phyloP scores from a whole-genome alignment of 257 asterid species.

The Nicotiana benthamiana region DNA sequence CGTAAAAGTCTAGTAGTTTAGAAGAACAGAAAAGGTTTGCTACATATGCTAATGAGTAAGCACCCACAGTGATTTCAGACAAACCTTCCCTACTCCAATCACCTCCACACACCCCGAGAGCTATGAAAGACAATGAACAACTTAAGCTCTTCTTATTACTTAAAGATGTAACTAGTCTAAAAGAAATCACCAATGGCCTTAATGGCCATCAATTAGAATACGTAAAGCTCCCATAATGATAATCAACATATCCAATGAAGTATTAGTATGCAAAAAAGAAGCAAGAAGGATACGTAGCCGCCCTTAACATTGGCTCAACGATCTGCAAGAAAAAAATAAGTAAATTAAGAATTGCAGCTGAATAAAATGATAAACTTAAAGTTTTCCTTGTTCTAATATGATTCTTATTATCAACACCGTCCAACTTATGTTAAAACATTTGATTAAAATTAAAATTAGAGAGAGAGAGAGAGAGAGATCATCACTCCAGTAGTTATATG shows the following conservation, averaged over 20 bases:
- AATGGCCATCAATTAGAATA: background rate
- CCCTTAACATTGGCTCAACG: slow-evolving; percentile 80
- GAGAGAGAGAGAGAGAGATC: background rate
- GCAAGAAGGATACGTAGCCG: slow-evolving; percentile 76
- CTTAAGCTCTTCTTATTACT: background rate
- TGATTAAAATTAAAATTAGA: background rate
- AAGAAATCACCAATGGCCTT: background rate
- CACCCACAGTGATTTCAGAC: background rate
- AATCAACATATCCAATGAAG: background rate
- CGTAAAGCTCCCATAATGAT: background rate
- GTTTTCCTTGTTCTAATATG: background rate
- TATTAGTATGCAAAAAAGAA: background rate
- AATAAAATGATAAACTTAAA: background rate
- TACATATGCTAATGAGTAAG: background rate
- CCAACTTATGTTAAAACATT: background rate
- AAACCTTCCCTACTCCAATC: background rate
- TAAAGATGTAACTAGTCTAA: background rate
- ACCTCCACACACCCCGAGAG: background rate
- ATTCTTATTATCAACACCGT: background rate
- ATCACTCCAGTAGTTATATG: background rate
- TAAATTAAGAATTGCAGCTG: slow-evolving; percentile 2
- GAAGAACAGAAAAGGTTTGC: background rate
- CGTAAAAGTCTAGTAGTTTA: background rate
- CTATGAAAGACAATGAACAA: background rate
- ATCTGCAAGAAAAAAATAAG: slow-evolving; percentile 46